Conservation (phyloP, 805 yeast species). For the Yamadazyma insecticola region DNA sequence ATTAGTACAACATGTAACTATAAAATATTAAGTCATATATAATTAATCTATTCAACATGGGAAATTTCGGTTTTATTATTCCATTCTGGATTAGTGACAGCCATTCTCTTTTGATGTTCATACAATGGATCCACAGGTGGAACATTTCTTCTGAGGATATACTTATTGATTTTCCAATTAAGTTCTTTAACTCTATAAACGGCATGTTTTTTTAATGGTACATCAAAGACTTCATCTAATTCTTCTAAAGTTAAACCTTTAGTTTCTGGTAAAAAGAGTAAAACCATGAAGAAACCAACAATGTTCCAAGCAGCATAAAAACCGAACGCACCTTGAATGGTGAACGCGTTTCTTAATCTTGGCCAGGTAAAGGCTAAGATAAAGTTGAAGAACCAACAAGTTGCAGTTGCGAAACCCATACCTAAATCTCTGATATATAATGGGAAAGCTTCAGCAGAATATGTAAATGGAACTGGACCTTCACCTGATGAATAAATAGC, state of each 20-base stretch:
- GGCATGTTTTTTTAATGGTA: conserved; percentile 53
- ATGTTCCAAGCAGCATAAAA: conserved; percentile 86
- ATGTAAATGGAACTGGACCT: conserved; percentile 88
- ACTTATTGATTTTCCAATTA: conserved; percentile 39
- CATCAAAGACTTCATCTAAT: conserved; percentile 66
- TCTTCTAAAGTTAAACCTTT: conserved; percentile 66
- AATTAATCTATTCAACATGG: conserved; percentile 42
- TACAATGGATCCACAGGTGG: conserved; percentile 52
- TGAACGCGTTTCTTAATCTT: conserved; percentile 57
- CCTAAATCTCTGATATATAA: conserved; percentile 75
- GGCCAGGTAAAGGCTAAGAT: conserved; percentile 78
- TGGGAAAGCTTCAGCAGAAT: conserved; percentile 80
- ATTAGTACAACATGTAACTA: too few relatives aligned
- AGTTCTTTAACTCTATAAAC: conserved; percentile 28
- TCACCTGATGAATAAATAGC: conserved; percentile 78
- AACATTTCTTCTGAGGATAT: conserved; percentile 42
- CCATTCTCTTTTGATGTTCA: conserved; percentile 45
- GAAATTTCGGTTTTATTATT: conserved; percentile 53
- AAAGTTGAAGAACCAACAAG: conserved; percentile 71
- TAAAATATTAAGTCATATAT: too few relatives aligned
- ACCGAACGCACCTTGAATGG: conserved; percentile 82
- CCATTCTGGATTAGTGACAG: conserved; percentile 60
- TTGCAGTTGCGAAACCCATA: conserved; percentile 74
- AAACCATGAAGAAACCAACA: conserved; percentile 62
- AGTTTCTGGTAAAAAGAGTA: conserved; percentile 71